Percentiles rank a stretch among this genome's conserved stretches.
Conservation (phyloP, 768 basidiomycete species). For the Tylopilus sp. region DNA sequence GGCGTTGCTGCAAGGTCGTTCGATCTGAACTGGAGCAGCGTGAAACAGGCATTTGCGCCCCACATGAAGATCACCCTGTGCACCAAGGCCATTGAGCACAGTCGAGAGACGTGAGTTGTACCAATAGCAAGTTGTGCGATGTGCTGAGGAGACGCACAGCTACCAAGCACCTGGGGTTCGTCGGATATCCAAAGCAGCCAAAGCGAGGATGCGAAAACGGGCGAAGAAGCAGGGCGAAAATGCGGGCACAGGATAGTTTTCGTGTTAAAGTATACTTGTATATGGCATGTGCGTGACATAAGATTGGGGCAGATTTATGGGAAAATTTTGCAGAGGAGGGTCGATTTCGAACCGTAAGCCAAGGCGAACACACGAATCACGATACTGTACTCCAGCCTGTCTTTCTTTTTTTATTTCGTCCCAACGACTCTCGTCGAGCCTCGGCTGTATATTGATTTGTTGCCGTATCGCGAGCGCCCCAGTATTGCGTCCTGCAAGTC, state of each 20-base stretch:
- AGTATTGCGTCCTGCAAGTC: conserved; percentile 18
- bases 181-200: conserved; percentile 56
- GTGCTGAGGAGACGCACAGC: conserved; percentile 34
- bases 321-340: conserved; percentile 12
- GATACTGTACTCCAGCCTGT: neutral
- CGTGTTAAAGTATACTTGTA: conserved; percentile 5
- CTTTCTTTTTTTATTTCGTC: conserved; percentile 14
- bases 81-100: conserved; percentile 38
- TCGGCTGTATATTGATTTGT: conserved; percentile 16
- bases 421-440: conserved; percentile 11
- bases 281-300: conserved; percentile 22
- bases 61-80: conserved; percentile 72
- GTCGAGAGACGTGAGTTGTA: conserved; percentile 36
- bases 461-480: conserved; percentile 19
- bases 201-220: conserved; percentile 49
- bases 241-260: conserved; percentile 11
- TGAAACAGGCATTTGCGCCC: conserved; percentile 53
- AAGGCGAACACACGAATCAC: neutral
- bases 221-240: conserved; percentile 29
- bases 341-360: too few relatives aligned
- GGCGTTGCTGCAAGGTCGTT: neutral
- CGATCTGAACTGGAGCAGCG: conserved; percentile 32
- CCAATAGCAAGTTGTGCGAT: neutral
- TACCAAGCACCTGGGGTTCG: conserved; percentile 54
- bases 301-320: conserved; percentile 14